Evolutionary conservation across 768 basidiomycete species (phyloP), one percentile per base, ranked within the genome.

Genomic region (Amylocystis lapponica): DNA sequence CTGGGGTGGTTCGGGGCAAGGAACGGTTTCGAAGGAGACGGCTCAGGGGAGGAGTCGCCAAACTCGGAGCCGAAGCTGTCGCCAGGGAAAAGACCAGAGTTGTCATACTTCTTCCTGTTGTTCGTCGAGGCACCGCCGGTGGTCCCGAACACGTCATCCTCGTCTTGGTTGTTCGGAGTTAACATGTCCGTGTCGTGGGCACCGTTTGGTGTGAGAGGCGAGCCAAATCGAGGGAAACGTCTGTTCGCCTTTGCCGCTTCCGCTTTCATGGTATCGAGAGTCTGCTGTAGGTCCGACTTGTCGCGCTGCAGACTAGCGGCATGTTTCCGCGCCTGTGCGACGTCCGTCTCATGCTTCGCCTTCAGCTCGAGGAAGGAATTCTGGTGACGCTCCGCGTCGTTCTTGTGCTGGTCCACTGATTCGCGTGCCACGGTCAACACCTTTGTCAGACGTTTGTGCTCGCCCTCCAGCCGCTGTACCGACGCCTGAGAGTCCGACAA

Each of bases 341-440:
- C 77, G 49, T 96, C 92, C 12, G 92, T 91, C 66, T 98, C 95
- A 57, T 97, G 93, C 61, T 92, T 94, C 41, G 78, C 75, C 59
- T 87, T 90, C 60, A 91, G 69, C 39, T 90, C 87, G 35, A 83
- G 81, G 17, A 85, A 64, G 5, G 73, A 58, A 33, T 65, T 66
- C 48, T 76, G 71, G 36, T 89, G 72, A 21, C 83, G 79, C 48
- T 94, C 90, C 1, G 74, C 66, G 58, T 96, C 94, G 52, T 81
- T 87, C 69, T 95, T 95, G 66, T 89, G 81, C 35, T 80, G 75
- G 56, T 98, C 96, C 14, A 78, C 72, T 6, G 79, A 61, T 56
- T 94, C 89, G 19, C 87, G 81, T 2, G 86, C 65, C 3, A 72
- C 65, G 16, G 84, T 75, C 44, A 97, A 81, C 34, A 80, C 70